Conservation (phyloP, 371 early-diverging fungal genomes). For the Apophysomyces trapeziformis region DNA sequence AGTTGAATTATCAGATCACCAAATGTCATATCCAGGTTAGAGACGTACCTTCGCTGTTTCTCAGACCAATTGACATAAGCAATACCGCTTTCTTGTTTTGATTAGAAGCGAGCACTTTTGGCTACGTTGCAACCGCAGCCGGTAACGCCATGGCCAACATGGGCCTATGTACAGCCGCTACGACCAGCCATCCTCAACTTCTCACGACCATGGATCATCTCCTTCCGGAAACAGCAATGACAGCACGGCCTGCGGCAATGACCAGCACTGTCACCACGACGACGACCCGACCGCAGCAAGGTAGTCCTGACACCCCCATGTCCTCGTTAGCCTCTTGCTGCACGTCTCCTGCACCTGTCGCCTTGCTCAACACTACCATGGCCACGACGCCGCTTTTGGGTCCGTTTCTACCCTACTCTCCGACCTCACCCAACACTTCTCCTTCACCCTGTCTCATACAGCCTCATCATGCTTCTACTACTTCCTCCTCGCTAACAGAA, state of each 20-base stretch:
- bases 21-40: constrained; percentile 12
- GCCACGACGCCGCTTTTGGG: background rate
- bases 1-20: constrained; percentile 13
- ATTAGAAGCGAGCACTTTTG: background rate
- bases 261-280: constrained; percentile 4
- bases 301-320: constrained; percentile 15
- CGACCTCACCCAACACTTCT: constrained; percentile 24
- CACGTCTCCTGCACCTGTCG: constrained; percentile 28
- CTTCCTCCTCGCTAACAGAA: constrained; percentile 16
- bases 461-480: background rate
- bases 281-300: constrained; percentile 1
- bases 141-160: constrained; percentile 15
- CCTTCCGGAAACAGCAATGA: background rate
- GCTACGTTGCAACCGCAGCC: constrained; percentile 2
- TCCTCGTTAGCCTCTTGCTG: constrained; percentile 22
- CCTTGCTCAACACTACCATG: constrained; percentile 8
- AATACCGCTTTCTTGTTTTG: background rate
- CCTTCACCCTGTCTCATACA: constrained; percentile 31
- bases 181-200: constrained; percentile 4
- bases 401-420: constrained; percentile 21
- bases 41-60: too few species aligned
- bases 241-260: background rate
- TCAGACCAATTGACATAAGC: too few species aligned
- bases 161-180: constrained; percentile 6
- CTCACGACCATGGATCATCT: constrained; percentile 8